These are phyloP conservation scores for Botrytis aclada DNA, from an alignment of 2,329 filamentous ascomycete species.

Conservation along the genomic window DNA sequence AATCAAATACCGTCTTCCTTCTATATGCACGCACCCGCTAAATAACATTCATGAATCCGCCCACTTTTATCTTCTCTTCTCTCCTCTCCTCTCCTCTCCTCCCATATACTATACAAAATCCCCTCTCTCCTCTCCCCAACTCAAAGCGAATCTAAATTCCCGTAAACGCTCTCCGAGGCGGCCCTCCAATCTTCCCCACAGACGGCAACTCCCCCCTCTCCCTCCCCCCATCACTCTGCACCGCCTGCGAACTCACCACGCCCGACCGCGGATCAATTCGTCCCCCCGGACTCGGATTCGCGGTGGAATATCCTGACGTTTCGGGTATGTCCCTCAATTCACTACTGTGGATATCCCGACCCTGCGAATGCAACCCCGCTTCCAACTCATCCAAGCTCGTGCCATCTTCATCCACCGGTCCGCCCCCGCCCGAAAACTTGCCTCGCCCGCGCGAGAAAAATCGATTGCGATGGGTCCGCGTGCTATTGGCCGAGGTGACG, in stretches of 20 bases:
- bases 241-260: constrained; percentile 35
- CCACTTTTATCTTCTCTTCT: neutral
- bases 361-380: constrained; percentile 25
- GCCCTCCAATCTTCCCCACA: neutral
- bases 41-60: neutral
- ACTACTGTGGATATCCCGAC: constrained; percentile 39
- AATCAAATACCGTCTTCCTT: neutral
- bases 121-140: no score
- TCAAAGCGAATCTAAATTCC: neutral
- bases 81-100: no score
- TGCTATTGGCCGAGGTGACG: constrained; percentile 36
- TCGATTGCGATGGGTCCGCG: constrained; percentile 52
- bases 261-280: constrained; percentile 38
- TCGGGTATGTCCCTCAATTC: constrained; percentile 42
- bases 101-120: neutral
- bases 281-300: constrained; percentile 14
- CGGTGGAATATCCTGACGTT: constrained; percentile 22
- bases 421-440: constrained; percentile 24
- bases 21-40: neutral
- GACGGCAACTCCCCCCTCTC: constrained; percentile 32
- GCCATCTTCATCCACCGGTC: constrained; percentile 22
- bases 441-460: constrained; percentile 51
- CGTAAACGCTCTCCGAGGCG: constrained; percentile 4
- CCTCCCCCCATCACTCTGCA: constrained; percentile 28
- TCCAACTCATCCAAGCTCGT: constrained; percentile 35